Base-by-base conservation (phyloP, 768 basidiomycete species). In the Serendipita sp. region DNA sequence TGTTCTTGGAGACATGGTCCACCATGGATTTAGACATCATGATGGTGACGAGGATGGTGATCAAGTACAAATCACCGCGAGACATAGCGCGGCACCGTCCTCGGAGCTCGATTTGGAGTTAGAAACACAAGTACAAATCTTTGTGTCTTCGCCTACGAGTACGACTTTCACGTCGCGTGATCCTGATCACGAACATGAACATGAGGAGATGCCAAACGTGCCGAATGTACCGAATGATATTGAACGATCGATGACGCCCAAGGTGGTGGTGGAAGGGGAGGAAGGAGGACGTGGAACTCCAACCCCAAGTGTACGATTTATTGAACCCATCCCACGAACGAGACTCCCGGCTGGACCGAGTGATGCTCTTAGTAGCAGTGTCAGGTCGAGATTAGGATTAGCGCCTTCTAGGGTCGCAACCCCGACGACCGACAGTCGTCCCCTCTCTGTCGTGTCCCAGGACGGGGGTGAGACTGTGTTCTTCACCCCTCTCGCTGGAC, bases 101-200 rank as follows among this genome's bases (percentile, higher is more conserved):
- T 41, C 48, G 48, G 30, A 51, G 1, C 48, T 51, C 18, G 48
- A 51, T 18, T 1, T 18, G 2, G 48, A 46, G 2, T 13, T 13
- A 1, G 24, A 51, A 18, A 13, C 5, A 13, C 41, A 60, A 60
- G 56, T 60, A 30, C 56, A 60, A 60, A 60, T 60, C 56, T 60
- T 60, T 60, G 56, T 60, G 16, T 60, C 56, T 32, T 60, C 56
- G 56, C 56, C 56, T 11, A 60, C 56, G 16, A 60, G 34, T 35
- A 60, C 56, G 30, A 38, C 11, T n/a, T 60, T 60, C 32, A 41
- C 41, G 41, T 7, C 7, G 41, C 41, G 41, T 5, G 41, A 41
- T 5, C 7, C 5, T 13, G 41, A 41, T 41, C 7, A 41, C 41
- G 41, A 41, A 13, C 7, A 41, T 13, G 41, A 41, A 7, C 7